These are phyloP conservation scores for Bryum argenteum DNA, from an alignment of 225 moss, liverwort and hornwort species.

Conservation along the genomic window DNA sequence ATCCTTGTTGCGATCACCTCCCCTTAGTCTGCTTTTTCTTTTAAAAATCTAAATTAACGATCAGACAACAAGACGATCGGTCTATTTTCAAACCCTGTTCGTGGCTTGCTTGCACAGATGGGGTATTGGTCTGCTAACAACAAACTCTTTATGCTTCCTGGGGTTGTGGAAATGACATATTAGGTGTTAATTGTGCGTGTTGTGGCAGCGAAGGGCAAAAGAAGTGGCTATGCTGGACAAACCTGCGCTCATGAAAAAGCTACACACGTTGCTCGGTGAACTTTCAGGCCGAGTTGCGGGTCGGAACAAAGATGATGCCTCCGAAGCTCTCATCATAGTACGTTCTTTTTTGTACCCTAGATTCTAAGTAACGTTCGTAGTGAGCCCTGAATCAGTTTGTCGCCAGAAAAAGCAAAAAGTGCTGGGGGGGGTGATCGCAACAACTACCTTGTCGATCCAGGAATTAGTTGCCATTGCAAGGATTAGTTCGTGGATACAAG, in stretches of 20 bases:
- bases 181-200: not conserved
- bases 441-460: too few relatives aligned
- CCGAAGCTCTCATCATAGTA: conserved; percentile 49
- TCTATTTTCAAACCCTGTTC: too few relatives aligned
- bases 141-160: too few relatives aligned
- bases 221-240: conserved; percentile 54
- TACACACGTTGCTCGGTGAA: conserved; percentile 53
- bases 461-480: too few relatives aligned
- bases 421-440: too few relatives aligned
- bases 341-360: not conserved
- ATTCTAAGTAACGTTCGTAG: too few relatives aligned
- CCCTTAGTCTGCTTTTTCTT: not conserved
- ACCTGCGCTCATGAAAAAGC: conserved; percentile 51
- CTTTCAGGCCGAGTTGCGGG: conserved; percentile 58
- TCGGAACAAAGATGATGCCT: conserved; percentile 57
- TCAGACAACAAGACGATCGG: too few relatives aligned
- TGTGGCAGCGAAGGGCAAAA: conserved; percentile 46
- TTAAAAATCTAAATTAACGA: not conserved
- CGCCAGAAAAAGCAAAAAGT: too few relatives aligned
- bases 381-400: too few relatives aligned
- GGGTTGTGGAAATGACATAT: not conserved
- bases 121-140: too few relatives aligned
- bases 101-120: too few relatives aligned
- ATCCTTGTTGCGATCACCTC: not conserved
- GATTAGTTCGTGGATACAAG: too few relatives aligned